Conservation (phyloP, 768 basidiomycete genomes). For the Rhodotorula kratochvilovae region DNA sequence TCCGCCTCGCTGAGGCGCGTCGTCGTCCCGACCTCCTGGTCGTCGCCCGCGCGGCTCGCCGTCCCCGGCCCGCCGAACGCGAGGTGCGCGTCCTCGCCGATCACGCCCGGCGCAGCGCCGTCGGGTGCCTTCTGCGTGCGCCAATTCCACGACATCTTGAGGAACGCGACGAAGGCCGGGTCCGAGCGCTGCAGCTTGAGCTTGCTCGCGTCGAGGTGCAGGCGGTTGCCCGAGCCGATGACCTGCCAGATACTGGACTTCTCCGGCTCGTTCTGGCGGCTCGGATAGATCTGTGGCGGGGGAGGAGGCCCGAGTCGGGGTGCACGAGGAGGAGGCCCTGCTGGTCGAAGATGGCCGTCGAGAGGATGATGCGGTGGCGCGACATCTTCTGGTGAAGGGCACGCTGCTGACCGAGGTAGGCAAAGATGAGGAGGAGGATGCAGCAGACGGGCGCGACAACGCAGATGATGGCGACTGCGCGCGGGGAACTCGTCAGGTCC, state of each 20-base stretch:
- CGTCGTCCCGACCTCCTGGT: not conserved
- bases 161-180: conserved; percentile 33
- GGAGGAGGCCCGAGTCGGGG: conserved; percentile 35
- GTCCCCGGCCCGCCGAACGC: not conserved
- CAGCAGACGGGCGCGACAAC: conserved; percentile 36
- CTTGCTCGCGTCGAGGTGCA: conserved; percentile 25
- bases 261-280: not conserved
- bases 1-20: conserved; percentile 5
- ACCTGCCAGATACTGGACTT: conserved; percentile 2
- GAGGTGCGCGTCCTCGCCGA: not conserved
- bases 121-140: not conserved
- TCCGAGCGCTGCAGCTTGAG: conserved; percentile 28
- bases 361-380: conserved; percentile 35
- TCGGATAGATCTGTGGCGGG: conserved; percentile 31
- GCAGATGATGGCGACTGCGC: conserved; percentile 33
- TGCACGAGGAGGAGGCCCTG: conserved; percentile 33
- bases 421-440: conserved; percentile 32
- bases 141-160: conserved; percentile 33
- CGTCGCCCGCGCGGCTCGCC: not conserved
- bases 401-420: conserved; percentile 31
- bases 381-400: conserved; percentile 20
- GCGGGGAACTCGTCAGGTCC: not conserved
- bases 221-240: conserved; percentile 17
- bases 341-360: conserved; percentile 35
- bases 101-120: not conserved